A percentile compares a stretch with the other conserved stretches of the same genome.
phyloP scores from a whole-genome alignment of 371 early-diverging fungal genomes.

The Mortierella sp. region DNA sequence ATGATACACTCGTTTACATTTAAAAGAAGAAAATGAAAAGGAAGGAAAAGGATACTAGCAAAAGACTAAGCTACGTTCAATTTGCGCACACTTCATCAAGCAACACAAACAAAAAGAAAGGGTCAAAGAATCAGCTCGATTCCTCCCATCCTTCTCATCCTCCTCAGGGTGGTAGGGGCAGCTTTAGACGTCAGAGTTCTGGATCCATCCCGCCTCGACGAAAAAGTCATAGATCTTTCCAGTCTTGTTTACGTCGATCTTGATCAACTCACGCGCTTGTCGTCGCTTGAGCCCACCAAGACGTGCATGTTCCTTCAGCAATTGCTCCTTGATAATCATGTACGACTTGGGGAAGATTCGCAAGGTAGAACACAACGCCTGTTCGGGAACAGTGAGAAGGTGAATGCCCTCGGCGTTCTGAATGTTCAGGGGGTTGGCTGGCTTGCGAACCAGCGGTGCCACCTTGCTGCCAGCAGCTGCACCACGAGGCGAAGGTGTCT shows the following conservation, averaged over 20 bases:
- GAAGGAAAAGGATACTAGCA: not conserved
- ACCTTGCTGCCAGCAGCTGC: conserved; percentile 27
- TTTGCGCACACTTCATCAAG: not conserved
- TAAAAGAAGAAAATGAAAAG: not conserved
- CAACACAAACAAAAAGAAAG: not conserved
- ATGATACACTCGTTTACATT: conserved; percentile 5
- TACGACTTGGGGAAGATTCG: conserved; percentile 90
- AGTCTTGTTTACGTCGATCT: conserved; percentile 92
- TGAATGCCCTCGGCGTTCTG: conserved; percentile 88
- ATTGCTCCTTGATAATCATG: conserved; percentile 89
- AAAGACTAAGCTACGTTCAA: not conserved
- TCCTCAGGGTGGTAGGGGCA: not conserved
- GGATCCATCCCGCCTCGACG: conserved; percentile 91
- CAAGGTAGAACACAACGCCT: conserved; percentile 83
- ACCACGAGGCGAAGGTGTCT: conserved; percentile 43
- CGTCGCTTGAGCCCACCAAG: conserved; percentile 80
- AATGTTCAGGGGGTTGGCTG: conserved; percentile 82
- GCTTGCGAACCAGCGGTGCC: conserved; percentile 43
- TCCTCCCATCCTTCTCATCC: not conserved
- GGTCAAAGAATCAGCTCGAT: too few relatives aligned
- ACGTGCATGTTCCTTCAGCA: conserved; percentile 85
- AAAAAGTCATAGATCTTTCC: conserved; percentile 91
- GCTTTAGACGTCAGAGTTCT: conserved; percentile 49
- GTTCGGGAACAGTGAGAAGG: conserved; percentile 84
- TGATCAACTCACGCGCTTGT: conserved; percentile 84